A percentile compares a stretch with the other conserved stretches of the same genome.
Evolutionary conservation across 1,284 basidiomycete species (phyloP).

Genomic region (Puccinia hordei): DNA sequence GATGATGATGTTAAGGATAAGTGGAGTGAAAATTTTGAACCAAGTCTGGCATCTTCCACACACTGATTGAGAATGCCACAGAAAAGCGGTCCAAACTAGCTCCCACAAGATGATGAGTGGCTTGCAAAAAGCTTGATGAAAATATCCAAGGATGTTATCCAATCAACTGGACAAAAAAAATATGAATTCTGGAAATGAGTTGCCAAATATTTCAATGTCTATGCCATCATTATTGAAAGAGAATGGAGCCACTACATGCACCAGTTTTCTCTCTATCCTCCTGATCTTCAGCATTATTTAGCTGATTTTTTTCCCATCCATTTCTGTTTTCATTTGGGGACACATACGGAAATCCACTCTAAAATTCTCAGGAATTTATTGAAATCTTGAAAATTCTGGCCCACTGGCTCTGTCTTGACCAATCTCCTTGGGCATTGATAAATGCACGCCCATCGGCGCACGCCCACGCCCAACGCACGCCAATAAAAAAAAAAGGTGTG

Average conservation of each 20-base stretch:
- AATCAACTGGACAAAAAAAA: conserved; percentile 13
- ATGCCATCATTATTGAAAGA: background rate
- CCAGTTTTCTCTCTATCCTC: background rate
- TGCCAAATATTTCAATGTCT: background rate
- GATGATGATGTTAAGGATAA: background rate
- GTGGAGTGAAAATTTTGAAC: background rate
- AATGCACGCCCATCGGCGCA: too few relatives aligned
- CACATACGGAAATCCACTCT: background rate
- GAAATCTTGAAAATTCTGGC: background rate
- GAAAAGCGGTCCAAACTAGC: conserved; percentile 1
- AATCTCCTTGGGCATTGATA: too few relatives aligned
- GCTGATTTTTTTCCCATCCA: background rate
- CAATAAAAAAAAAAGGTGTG: too few relatives aligned
- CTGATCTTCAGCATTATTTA: background rate
- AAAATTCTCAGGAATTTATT: background rate
- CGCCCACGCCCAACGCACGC: too few relatives aligned
- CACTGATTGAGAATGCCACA: background rate
- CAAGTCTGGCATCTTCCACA: background rate
- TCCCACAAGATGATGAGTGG: conserved; percentile 21
- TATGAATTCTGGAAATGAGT: background rate
- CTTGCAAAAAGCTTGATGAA: conserved; percentile 16
- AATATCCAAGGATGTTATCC: background rate
- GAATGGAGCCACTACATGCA: background rate
- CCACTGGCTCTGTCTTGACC: too few relatives aligned
- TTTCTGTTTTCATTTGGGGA: background rate